Percentiles rank a stretch among this genome's conserved stretches.
Conservation (phyloP, 352 stramenopile species). For the Pythium myriotylum region DNA sequence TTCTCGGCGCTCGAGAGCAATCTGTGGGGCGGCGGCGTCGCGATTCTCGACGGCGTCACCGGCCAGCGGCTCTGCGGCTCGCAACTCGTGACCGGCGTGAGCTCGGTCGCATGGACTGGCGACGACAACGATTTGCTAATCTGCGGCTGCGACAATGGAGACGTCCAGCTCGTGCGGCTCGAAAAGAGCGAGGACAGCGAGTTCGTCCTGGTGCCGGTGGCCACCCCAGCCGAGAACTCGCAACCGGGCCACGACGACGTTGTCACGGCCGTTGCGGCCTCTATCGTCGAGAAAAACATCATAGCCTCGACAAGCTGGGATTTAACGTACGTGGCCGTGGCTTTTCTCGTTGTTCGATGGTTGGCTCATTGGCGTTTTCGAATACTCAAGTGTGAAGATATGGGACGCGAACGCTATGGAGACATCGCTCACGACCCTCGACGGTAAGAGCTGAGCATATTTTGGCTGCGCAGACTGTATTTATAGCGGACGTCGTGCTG, state of each 20-base stretch:
- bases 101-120: conserved; percentile 56
- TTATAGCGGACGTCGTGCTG: neutral
- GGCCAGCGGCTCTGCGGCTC: conserved; percentile 48
- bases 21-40: conserved; percentile 65
- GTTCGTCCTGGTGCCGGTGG: conserved; percentile 43
- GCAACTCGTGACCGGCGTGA: conserved; percentile 50
- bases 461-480: no score
- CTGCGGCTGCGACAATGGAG: conserved; percentile 73
- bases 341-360: neutral
- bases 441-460: conserved; percentile 33
- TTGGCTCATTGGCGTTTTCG: no score
- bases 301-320: conserved; percentile 73
- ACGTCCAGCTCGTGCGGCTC: conserved; percentile 54
- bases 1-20: conserved; percentile 78
- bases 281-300: conserved; percentile 42
- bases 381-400: conserved; percentile 71
- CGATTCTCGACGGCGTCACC: conserved; percentile 46
- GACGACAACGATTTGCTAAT: conserved; percentile 50
- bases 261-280: conserved; percentile 55
- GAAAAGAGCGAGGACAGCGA: conserved; percentile 39
- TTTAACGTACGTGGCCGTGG: conserved; percentile 45
- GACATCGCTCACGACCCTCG: conserved; percentile 52
- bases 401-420: conserved; percentile 65
- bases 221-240: conserved; percentile 11
- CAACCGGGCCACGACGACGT: conserved; percentile 67